A percentile compares a stretch with the other conserved stretches of the same genome.
These are phyloP conservation scores for Xeromyces bisporus DNA, from an alignment of 495 filamentous ascomycete genomes.

Conservation along the genomic window DNA sequence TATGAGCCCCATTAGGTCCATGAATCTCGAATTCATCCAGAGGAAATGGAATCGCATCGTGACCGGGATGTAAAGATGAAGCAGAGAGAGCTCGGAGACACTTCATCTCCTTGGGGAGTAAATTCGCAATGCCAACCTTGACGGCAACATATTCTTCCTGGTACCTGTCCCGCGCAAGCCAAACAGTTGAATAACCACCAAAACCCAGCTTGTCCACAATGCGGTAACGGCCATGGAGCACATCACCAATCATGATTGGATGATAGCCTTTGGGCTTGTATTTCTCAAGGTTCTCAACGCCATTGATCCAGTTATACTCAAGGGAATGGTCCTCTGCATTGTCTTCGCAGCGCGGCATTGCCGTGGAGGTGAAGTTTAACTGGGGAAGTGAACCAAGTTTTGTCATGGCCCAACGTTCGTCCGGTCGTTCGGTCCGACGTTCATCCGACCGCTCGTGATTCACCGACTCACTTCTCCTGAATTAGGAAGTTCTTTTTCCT, in stretches of 20 bases:
- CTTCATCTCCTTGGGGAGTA: background rate
- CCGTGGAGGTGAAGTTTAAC: background rate
- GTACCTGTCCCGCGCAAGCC: conserved; percentile 14
- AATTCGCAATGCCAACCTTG: conserved; percentile 1
- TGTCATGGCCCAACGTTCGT: too few species aligned
- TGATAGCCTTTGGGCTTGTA: conserved; percentile 19
- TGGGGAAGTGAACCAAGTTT: too few species aligned
- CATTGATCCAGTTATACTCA: conserved; percentile 6
- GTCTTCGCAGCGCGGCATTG: background rate
- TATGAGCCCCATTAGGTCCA: conserved; percentile 1
- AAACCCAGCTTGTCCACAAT: conserved; percentile 20
- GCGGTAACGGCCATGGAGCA: conserved; percentile 8
- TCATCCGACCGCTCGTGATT: too few species aligned
- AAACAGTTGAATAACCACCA: conserved; percentile 21
- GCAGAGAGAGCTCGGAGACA: conserved; percentile 1
- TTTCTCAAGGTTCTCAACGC: conserved; percentile 1
- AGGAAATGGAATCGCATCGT: conserved; percentile 1
- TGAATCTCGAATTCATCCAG: conserved; percentile 2
- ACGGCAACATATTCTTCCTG: conserved; percentile 1
- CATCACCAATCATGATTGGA: conserved; percentile 18
- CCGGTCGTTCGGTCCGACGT: too few species aligned
- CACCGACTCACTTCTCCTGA: too few species aligned
- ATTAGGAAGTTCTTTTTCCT: too few species aligned
- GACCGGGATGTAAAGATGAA: background rate
- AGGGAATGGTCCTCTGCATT: too few species aligned